These are phyloP conservation scores for Raphidocelis subcapitata DNA, from an alignment of 139 green algal species.

Conservation along the genomic window DNA sequence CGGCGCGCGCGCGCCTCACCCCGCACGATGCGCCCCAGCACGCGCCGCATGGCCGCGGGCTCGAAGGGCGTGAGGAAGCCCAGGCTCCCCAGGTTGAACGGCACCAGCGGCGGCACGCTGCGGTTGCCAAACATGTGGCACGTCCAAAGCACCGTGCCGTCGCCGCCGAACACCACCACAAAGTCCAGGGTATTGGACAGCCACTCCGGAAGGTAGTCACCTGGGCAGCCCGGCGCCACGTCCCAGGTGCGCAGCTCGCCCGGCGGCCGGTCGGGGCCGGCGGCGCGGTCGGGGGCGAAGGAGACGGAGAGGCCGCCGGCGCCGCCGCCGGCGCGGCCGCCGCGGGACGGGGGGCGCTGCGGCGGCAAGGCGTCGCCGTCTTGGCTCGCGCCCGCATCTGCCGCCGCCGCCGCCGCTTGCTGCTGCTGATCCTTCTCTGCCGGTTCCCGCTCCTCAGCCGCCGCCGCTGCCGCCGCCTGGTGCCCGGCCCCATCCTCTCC, in stretches of 20 bases:
- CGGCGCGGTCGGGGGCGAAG: not conserved
- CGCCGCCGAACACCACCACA: slow-evolving; percentile 83
- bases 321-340: no score
- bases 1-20: not conserved
- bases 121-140: slow-evolving; percentile 76
- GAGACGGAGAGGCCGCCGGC: not conserved
- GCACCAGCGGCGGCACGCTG: slow-evolving; percentile 78
- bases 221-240: not conserved
- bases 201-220: no score
- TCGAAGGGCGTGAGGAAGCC: slow-evolving; percentile 80
- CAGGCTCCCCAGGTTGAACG: slow-evolving; percentile 87
- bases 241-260: not conserved
- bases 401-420: slow-evolving; percentile 10
- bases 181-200: slow-evolving; percentile 61
- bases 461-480: not conserved
- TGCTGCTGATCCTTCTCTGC: not conserved
- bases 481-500: no score
- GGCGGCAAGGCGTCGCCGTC: not conserved
- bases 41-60: slow-evolving; percentile 29
- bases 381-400: not conserved
- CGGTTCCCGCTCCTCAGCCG: not conserved
- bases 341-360: no score
- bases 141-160: slow-evolving; percentile 92
- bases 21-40: slow-evolving; percentile 38
- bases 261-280: not conserved